A percentile compares a stretch with the other conserved stretches of the same genome.
These are phyloP conservation scores for Erysimum cheiri DNA, from an alignment of 441 rosid genomes.

Conservation along the genomic window DNA sequence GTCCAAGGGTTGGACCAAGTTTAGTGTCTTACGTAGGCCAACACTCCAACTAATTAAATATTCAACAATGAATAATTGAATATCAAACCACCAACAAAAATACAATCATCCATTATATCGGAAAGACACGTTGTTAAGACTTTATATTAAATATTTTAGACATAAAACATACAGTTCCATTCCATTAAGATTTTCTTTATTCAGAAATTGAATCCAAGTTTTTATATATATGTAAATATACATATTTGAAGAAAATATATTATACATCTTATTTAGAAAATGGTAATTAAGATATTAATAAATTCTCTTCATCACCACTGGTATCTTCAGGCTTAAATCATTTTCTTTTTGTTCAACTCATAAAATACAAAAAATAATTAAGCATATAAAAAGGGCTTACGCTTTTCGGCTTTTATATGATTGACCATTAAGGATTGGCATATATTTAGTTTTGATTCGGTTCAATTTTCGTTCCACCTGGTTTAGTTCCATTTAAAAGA, in stretches of 20 bases:
- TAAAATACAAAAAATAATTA: neutral
- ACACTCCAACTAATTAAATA: too few species aligned
- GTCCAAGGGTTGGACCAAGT: conserved; percentile 35
- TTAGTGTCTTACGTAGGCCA: conserved; percentile 11
- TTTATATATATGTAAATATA: neutral
- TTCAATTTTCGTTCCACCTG: conserved; percentile 9
- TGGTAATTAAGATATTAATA: neutral
- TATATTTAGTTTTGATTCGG: neutral
- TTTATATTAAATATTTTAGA: neutral
- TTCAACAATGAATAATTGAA: neutral
- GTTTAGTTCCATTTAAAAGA: neutral
- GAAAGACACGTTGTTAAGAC: conserved; percentile 13
- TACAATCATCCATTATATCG: neutral
- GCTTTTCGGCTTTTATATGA: neutral
- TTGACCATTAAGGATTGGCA: neutral
- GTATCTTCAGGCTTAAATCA: neutral
- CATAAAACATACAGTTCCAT: conserved; percentile 34
- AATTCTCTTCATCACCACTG: neutral
- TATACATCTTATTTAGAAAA: neutral
- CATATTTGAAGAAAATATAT: too few species aligned
- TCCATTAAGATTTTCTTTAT: conserved; percentile 24
- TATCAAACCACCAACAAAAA: neutral
- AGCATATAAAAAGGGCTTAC: neutral
- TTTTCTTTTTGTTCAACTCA: neutral
- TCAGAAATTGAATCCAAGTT: neutral